Evolutionary conservation across 2,329 filamentous ascomycete species (phyloP).

Genomic region (Neodidymelliopsis sp.): DNA sequence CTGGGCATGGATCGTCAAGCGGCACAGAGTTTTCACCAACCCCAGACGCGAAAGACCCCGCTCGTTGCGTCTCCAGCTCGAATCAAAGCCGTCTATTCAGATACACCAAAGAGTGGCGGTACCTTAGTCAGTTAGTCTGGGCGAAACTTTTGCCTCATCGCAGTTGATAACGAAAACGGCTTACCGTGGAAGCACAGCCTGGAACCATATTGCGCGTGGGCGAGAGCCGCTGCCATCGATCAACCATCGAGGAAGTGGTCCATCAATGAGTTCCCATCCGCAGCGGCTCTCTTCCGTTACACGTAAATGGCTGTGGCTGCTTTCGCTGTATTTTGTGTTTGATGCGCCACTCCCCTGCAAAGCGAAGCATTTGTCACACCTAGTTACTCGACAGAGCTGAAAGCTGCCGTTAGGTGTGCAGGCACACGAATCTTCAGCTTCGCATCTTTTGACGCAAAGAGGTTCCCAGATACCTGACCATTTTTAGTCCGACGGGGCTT

Average conservation of each 20-base stretch:
- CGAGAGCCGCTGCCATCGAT: slow-evolving; percentile 17
- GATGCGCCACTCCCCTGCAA: slow-evolving; percentile 4
- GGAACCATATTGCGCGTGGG: slow-evolving; percentile 17
- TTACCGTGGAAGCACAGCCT: slow-evolving; percentile 18
- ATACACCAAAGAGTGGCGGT: slow-evolving; percentile 4
- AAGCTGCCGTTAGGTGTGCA: slow-evolving; percentile 8
- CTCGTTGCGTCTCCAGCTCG: slow-evolving; percentile 27
- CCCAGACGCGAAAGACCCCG: slow-evolving; percentile 30
- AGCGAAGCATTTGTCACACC: slow-evolving; percentile 10
- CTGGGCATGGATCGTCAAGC: slow-evolving; percentile 38
- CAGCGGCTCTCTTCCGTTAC: slow-evolving; percentile 14
- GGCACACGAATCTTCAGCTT: slow-evolving; percentile 10
- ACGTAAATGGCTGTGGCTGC: slow-evolving; percentile 5
- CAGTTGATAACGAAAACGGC: slow-evolving; percentile 15
- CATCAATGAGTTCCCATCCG: slow-evolving; percentile 19
- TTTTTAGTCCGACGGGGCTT: not conserved
- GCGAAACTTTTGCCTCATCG: slow-evolving; percentile 22
- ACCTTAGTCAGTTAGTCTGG: slow-evolving; percentile 21
- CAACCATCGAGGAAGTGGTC: slow-evolving; percentile 24
- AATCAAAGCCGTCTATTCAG: slow-evolving; percentile 18
- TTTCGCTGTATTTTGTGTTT: not conserved
- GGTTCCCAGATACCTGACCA: slow-evolving; percentile 21
- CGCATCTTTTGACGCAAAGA: slow-evolving; percentile 31
- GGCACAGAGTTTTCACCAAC: slow-evolving; percentile 41
- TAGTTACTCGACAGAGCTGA: not conserved